Base-by-base conservation (phyloP, 352 stramenopile genomes). In the Blastocystis sp. region DNA sequence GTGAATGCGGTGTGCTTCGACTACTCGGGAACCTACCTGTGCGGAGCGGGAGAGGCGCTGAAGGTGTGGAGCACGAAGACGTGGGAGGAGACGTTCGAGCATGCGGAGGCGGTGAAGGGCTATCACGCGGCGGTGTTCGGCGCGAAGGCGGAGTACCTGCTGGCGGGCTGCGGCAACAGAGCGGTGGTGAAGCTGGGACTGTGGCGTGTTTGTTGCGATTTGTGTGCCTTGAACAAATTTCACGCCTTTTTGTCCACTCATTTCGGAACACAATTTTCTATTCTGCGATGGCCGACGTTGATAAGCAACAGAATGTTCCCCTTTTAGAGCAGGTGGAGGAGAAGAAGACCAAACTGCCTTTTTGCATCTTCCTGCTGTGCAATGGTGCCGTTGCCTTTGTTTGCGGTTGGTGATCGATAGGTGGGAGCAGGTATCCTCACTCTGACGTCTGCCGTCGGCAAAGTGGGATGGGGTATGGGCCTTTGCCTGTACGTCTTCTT, bases 11-110 rank as follows among this genome's bases (percentile, higher is more conserved):
- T 89, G 21, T 17, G 21, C 28, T 89, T 89, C 52, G 88, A 89
- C 52, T 87, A 89, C 43, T 89, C 88, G 43, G 88, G 88, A 14
- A 17, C 43, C 23, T 89, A 89, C 48, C 38, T 89, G 41, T 23
- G 41, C 34, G 45, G 67, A 21, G 88, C 59, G 48, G 61, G 34
- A 7, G 41, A 84, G 17, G 64, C 40, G 14, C 5, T 87, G 59
- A n/a, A 41, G 21, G 65, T 87, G 43, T 77, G 28, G 19, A 69
- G 48, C 23, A 77, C n/a, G 23, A 87, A 80, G 59, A 80, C 28
- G 7, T 80, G 70, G 70, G 34, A 56, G 2, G n/a, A 11, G 28
- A 40, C 53, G 17, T 80, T n/a, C n/a, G 53, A 56, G 7, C 41
- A 45, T 56, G 23, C 67, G 28, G 52, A 77, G 14, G 67, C 28